Conservation (phyloP, 306 rosid species). For the Adenanthera pavonina region DNA sequence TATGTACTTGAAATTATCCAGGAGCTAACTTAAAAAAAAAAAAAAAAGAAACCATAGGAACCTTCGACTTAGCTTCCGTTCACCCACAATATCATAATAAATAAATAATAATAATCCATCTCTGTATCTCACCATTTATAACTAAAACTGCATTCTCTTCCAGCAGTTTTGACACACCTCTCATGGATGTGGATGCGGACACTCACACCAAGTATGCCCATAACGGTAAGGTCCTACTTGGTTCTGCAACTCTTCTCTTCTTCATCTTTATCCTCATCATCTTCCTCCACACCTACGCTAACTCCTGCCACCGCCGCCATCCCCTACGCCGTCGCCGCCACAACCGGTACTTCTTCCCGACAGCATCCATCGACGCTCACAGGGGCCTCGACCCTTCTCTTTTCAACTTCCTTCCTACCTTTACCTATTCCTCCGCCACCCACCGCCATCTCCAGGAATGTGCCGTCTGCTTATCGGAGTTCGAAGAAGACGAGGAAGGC, state of each 20-base stretch:
- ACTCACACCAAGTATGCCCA: conserved; percentile 37
- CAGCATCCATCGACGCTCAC: neutral
- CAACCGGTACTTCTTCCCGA: neutral
- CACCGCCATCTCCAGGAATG: conserved; percentile 38
- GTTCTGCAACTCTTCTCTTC: conserved; percentile 53
- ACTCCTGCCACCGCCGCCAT: conserved; percentile 31
- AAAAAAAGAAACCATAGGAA: neutral
- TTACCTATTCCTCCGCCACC: conserved; percentile 27
- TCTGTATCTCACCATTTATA: neutral
- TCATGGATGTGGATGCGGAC: conserved; percentile 24
- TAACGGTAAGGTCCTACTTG: conserved; percentile 56
- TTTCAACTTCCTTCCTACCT: conserved; percentile 46
- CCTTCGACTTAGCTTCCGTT: conserved; percentile 20
- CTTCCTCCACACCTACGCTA: conserved; percentile 43
- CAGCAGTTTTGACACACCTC: neutral
- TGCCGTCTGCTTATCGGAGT: conserved; percentile 50
- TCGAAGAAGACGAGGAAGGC: conserved; percentile 38
- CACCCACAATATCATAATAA: neutral
- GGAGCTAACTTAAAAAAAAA: neutral
- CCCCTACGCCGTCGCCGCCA: neutral
- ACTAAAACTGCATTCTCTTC: neutral
- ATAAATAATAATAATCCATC: too few species aligned
- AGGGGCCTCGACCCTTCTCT: conserved; percentile 40
- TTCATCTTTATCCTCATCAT: conserved; percentile 33
- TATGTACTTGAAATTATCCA: neutral